phyloP scores from a whole-genome alignment of 2,329 filamentous ascomycete genomes.

The Colletotrichum eremochloae region DNA sequence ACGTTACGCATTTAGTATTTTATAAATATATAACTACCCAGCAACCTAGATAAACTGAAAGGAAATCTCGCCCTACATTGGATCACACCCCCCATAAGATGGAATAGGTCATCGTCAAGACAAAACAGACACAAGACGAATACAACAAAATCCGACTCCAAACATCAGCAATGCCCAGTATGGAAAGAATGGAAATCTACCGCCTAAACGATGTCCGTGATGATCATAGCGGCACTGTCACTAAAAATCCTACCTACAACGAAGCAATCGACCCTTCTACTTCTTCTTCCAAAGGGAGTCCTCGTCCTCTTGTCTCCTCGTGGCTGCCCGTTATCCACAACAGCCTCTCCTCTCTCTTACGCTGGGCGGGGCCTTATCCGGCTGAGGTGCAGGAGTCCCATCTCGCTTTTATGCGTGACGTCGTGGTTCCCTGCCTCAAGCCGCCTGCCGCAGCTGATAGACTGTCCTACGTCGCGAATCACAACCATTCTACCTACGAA shows the following conservation, averaged over 20 bases:
- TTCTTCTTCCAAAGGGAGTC: neutral
- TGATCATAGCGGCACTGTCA: neutral
- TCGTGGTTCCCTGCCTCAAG: conserved; percentile 29
- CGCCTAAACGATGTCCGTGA: neutral
- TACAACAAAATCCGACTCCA: neutral
- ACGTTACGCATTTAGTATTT: neutral
- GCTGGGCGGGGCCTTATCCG: conserved; percentile 31
- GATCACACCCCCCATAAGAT: neutral
- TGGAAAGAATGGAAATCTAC: conserved; percentile 17
- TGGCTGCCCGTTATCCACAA: conserved; percentile 22
- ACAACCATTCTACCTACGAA: conserved; percentile 27
- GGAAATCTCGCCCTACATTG: neutral
- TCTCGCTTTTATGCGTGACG: conserved; percentile 30
- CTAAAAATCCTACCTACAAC: conserved; percentile 12
- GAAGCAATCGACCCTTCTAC: conserved; percentile 8
- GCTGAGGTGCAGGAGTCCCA: conserved; percentile 18
- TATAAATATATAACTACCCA: neutral
- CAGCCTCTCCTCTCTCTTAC: conserved; percentile 13
- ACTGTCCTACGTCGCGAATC: conserved; percentile 22
- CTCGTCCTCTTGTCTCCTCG: conserved; percentile 12
- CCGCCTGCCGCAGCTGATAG: conserved; percentile 22
- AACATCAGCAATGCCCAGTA: neutral
- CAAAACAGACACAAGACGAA: neutral
- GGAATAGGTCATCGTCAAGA: neutral
- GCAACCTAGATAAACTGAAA: neutral